A percentile compares a stretch with the other conserved stretches of the same genome.
phyloP scores from a whole-genome alignment of 2,329 filamentous ascomycete genomes.

The Dactylonectria macrodidyma region DNA sequence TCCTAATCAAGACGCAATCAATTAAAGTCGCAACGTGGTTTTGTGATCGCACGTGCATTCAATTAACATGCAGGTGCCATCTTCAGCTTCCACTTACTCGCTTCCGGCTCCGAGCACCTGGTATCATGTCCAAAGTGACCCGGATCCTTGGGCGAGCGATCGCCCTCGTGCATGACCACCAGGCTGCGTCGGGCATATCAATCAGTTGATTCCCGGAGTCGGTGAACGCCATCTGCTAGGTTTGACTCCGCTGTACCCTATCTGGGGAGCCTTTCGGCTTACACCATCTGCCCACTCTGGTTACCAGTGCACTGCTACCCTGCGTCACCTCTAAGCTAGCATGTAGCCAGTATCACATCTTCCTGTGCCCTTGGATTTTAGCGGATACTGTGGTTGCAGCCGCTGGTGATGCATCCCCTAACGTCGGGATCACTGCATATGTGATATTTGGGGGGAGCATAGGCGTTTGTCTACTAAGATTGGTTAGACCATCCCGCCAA shows the following conservation, averaged over 20 bases:
- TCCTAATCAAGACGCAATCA: conserved; percentile 4
- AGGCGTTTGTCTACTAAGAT: neutral
- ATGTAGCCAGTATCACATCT: conserved; percentile 5
- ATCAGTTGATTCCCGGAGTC: conserved; percentile 8
- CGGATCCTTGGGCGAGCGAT: conserved; percentile 9
- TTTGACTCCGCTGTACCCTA: neutral
- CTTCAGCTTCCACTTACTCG: neutral
- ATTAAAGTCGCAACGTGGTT: neutral
- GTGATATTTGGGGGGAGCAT: neutral
- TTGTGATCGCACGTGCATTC: conserved; percentile 18
- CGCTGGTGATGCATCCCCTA: neutral
- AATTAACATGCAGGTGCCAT: conserved; percentile 19
- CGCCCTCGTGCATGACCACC: conserved; percentile 2
- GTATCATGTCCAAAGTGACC: conserved; percentile 7
- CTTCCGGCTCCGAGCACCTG: neutral
- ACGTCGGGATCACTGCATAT: neutral
- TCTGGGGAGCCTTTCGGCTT: neutral
- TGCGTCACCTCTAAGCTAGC: neutral
- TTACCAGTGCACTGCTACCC: neutral
- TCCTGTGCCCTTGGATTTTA: no score
- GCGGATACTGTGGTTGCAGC: neutral
- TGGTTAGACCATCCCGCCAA: neutral
- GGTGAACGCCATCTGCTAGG: conserved; percentile 5
- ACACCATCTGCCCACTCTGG: neutral
- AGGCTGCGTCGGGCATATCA: neutral